Evolutionary conservation across 2,329 filamentous ascomycete genomes (phyloP).

Genomic region (Penicillium psychrosexuale): DNA sequence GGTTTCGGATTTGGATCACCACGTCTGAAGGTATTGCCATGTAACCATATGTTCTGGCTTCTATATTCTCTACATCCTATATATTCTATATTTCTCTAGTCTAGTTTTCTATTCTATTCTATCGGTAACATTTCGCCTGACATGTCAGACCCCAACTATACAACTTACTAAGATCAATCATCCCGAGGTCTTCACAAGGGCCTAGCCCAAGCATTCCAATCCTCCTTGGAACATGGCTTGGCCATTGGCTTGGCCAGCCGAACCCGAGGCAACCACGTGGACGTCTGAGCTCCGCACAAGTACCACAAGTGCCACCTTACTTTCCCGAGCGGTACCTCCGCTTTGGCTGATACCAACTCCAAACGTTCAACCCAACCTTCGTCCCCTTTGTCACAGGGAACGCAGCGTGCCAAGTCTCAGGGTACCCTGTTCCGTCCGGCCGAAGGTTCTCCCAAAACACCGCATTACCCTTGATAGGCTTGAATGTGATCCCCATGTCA

Average conservation of each 20-base stretch:
- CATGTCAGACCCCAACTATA: not conserved
- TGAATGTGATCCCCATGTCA: conserved; percentile 54
- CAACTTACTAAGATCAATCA: not conserved
- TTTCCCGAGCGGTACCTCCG: conserved; percentile 9
- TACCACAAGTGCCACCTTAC: not conserved
- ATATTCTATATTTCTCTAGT: not conserved
- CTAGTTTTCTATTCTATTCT: not conserved
- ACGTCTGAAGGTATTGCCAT: not conserved
- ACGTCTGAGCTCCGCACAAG: not conserved
- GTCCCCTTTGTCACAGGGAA: conserved; percentile 55
- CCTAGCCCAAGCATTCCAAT: conserved; percentile 7
- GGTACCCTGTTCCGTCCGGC: conserved; percentile 54
- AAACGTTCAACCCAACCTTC: conserved; percentile 63
- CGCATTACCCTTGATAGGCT: conserved; percentile 56
- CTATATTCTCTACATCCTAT: not conserved
- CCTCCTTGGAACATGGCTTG: conserved; percentile 1
- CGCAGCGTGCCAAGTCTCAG: conserved; percentile 61
- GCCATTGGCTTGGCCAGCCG: conserved; percentile 1
- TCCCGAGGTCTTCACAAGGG: not conserved
- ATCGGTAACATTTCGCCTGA: not conserved
- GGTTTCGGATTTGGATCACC: not conserved
- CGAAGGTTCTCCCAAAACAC: conserved; percentile 63
- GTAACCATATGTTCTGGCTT: no score
- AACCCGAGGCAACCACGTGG: not conserved
- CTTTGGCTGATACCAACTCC: conserved; percentile 57